Conservation (phyloP, 2,329 filamentous ascomycete species). For the Penicillium hesseltinei region DNA sequence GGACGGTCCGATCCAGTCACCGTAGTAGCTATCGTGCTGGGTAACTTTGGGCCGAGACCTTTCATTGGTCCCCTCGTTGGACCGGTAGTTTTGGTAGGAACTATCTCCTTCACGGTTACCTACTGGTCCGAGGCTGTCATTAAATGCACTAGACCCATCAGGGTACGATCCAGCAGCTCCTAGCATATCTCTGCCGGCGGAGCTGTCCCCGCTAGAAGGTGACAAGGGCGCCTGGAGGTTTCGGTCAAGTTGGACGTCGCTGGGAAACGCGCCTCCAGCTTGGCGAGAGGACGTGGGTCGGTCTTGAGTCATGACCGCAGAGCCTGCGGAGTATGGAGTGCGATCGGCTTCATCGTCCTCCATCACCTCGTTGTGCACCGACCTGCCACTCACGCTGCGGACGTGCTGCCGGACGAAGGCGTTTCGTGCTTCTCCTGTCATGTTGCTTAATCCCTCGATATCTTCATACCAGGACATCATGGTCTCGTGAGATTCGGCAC, state of each 20-base stretch:
- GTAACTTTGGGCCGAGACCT: slow-evolving; percentile 18
- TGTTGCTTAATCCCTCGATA: slow-evolving; percentile 85
- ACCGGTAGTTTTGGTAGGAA: slow-evolving; percentile 11
- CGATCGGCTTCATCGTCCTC: slow-evolving; percentile 71
- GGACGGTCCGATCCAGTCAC: slow-evolving; percentile 54
- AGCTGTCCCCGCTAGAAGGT: slow-evolving; percentile 78
- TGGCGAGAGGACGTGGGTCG: slow-evolving; percentile 55
- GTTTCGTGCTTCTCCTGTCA: slow-evolving; percentile 80
- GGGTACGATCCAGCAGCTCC: slow-evolving; percentile 59
- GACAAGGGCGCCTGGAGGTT: slow-evolving; percentile 77
- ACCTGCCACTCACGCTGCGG: slow-evolving; percentile 69
- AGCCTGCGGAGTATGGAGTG: slow-evolving; percentile 63
- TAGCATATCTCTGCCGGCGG: slow-evolving; percentile 62
- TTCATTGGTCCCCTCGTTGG: slow-evolving; percentile 9
- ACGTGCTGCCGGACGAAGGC: slow-evolving; percentile 82
- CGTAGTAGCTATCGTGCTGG: slow-evolving; percentile 46
- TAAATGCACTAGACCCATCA: slow-evolving; percentile 41
- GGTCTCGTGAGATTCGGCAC: slow-evolving; percentile 74
- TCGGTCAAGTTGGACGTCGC: slow-evolving; percentile 83
- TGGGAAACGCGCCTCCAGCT: slow-evolving; percentile 95
- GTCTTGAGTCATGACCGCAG: slow-evolving; percentile 37
- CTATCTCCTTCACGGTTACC: slow-evolving; percentile 14
- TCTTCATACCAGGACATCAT: slow-evolving; percentile 98
- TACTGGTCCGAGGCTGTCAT: slow-evolving; percentile 38
- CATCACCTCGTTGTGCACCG: slow-evolving; percentile 70